phyloP scores from a whole-genome alignment of 352 stramenopile species.

The Globisporangium takayamanum region DNA sequence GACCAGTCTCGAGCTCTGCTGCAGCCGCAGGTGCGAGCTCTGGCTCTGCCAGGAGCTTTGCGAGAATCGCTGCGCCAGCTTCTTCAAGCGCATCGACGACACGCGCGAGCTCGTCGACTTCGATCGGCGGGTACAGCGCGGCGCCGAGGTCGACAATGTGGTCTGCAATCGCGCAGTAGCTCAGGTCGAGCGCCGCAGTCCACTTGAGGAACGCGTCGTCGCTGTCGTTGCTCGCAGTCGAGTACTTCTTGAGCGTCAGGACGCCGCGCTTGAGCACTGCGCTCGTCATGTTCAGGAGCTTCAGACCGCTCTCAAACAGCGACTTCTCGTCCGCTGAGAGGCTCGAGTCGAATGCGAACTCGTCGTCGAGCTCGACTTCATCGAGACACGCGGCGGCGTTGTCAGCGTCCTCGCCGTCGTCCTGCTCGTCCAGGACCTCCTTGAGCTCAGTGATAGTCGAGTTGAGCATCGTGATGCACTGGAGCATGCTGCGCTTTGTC shows the following conservation, averaged over 20 bases:
- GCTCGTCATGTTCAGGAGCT: slow-evolving; percentile 66
- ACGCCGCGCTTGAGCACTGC: slow-evolving; percentile 78
- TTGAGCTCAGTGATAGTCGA: slow-evolving; percentile 78
- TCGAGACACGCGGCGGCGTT: slow-evolving; percentile 22
- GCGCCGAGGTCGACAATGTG: slow-evolving; percentile 77
- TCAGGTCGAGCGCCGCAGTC: slow-evolving; percentile 58
- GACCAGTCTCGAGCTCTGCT: slow-evolving; percentile 34
- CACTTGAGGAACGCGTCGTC: slow-evolving; percentile 56
- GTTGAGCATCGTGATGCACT: slow-evolving; percentile 80
- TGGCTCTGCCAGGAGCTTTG: slow-evolving; percentile 44
- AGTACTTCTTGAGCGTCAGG: slow-evolving; percentile 70
- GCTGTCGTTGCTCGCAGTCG: slow-evolving; percentile 36
- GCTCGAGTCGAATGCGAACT: slow-evolving; percentile 72
- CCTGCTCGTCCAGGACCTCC: slow-evolving; percentile 57
- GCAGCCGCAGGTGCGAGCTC: slow-evolving; percentile 31
- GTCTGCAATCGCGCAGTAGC: slow-evolving; percentile 56
- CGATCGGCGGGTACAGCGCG: slow-evolving; percentile 72
- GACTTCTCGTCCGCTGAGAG: slow-evolving; percentile 58
- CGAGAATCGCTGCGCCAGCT: slow-evolving; percentile 30
- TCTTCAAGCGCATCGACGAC: slow-evolving; percentile 31
- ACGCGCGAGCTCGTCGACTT: slow-evolving; percentile 43
- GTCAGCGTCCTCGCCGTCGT: slow-evolving; percentile 21
- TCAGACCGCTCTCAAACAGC: slow-evolving; percentile 59
- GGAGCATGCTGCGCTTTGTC: slow-evolving; percentile 79
- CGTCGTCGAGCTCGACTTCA: slow-evolving; percentile 54